A percentile compares a stretch with the other conserved stretches of the same genome.
These are phyloP conservation scores for Tricholoma matsutake DNA, from an alignment of 768 basidiomycete species.

Conservation along the genomic window DNA sequence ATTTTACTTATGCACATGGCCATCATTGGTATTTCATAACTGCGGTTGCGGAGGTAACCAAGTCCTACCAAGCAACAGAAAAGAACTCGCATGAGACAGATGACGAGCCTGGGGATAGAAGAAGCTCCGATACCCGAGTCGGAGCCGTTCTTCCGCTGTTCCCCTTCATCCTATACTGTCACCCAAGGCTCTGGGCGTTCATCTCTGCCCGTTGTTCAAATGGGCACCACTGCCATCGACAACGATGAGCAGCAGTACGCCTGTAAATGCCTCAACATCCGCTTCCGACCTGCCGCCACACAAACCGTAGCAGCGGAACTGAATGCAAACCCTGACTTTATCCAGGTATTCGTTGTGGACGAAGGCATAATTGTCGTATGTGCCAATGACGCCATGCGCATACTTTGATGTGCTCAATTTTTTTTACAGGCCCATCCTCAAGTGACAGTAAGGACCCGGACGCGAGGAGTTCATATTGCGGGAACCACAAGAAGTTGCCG, in stretches of 20 bases:
- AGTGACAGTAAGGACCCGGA: slow-evolving; percentile 63
- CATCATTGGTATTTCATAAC: slow-evolving; percentile 1
- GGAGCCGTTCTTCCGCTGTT: slow-evolving; percentile 32
- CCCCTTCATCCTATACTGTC: slow-evolving; percentile 15
- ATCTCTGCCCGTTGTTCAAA: slow-evolving; percentile 14
- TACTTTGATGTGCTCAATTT: slow-evolving; percentile 5
- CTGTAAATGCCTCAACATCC: slow-evolving; percentile 73
- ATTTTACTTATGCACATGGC: background rate
- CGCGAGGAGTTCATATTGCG: slow-evolving; percentile 39
- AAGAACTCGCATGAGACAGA: slow-evolving; percentile 15
- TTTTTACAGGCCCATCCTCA: slow-evolving; percentile 58
- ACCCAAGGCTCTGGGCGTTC: slow-evolving; percentile 15
- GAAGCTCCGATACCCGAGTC: slow-evolving; percentile 38
- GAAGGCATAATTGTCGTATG: slow-evolving; percentile 66
- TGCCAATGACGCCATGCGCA: slow-evolving; percentile 12
- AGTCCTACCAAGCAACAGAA: slow-evolving; percentile 2
- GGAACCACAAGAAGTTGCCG: slow-evolving; percentile 51
- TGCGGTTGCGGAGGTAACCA: slow-evolving; percentile 12
- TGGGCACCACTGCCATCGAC: slow-evolving; percentile 28
- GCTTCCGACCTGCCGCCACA: slow-evolving; percentile 41
- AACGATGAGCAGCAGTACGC: slow-evolving; percentile 35
- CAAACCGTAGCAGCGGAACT: slow-evolving; percentile 30
- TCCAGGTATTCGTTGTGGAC: slow-evolving; percentile 59
- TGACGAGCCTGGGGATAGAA: slow-evolving; percentile 3
- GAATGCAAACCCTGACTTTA: slow-evolving; percentile 40